These are phyloP conservation scores for Microdochium nivale DNA, from an alignment of 2,329 filamentous ascomycete genomes.

Conservation along the genomic window DNA sequence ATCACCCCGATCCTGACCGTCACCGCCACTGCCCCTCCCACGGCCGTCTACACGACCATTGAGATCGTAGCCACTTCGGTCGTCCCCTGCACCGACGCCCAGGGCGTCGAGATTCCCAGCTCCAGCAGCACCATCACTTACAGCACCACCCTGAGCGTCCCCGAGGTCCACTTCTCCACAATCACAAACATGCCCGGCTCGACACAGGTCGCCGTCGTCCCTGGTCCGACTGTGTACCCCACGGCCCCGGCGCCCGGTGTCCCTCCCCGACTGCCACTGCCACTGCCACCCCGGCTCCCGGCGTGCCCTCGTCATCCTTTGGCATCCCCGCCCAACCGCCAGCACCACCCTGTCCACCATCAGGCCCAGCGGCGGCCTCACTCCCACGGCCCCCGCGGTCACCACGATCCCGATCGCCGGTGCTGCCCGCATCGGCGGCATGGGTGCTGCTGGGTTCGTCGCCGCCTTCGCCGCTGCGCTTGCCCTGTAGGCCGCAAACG, in stretches of 20 bases:
- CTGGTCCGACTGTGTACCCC: constrained; percentile 14
- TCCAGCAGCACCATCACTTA: constrained; percentile 38
- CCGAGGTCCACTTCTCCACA: constrained; percentile 28
- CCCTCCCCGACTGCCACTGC: constrained; percentile 20
- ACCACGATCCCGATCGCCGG: constrained; percentile 21
- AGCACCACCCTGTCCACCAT: constrained; percentile 28
- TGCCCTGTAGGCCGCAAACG: not conserved
- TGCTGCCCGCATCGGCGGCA: constrained; percentile 26
- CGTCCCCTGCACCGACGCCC: constrained; percentile 37
- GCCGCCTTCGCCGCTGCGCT: not conserved
- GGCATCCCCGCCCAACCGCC: constrained; percentile 23
- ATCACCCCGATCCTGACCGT: constrained; percentile 53
- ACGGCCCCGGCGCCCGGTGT: constrained; percentile 24
- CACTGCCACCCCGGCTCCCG: constrained; percentile 13
- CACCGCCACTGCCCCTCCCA: constrained; percentile 30
- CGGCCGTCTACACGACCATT: constrained; percentile 37
- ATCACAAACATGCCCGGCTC: constrained; percentile 23
- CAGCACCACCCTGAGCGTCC: constrained; percentile 36
- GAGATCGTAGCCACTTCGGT: constrained; percentile 40
- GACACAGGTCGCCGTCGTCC: constrained; percentile 29
- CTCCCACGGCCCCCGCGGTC: constrained; percentile 9
- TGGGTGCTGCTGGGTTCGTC: constrained; percentile 34
- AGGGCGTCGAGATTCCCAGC: constrained; percentile 36
- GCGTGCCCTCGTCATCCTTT: constrained; percentile 17
- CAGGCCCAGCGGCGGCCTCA: constrained; percentile 22